Evolutionary conservation across 495 filamentous ascomycete species (phyloP), one percentile per base, ranked within the genome.

Genomic region (Talaromyces proteolyticus): DNA sequence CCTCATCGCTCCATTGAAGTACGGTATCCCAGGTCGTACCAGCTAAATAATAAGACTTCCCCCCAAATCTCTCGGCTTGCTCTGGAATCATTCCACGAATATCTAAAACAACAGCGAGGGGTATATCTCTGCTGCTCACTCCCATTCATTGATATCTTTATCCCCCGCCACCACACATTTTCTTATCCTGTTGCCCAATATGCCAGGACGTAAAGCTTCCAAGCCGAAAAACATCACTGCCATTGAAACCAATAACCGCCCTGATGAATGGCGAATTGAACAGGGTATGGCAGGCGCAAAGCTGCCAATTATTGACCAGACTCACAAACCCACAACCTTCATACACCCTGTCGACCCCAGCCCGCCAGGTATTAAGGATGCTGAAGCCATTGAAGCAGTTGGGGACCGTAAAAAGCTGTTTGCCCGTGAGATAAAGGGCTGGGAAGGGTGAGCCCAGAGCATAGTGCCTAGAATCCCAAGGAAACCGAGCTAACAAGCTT

Each of bases 201-300:
- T 47, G 44, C 44, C 44, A 17, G 44, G 44, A 23, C 16, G 1
- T 8, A 29, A 29, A 5, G 25, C 26, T 20, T 4, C 12, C 10
- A 23, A 26, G 4, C 23, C 23, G 8, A 29, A 19, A 12, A 10
- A 18, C 16, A 36, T 19, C 26, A 4, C 44, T 37, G 2, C 26
- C 19, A 6, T 49, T 17, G 56, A 60, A 45, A 61, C 52, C 22
- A 48, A 26, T 47, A 66, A 75, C 51, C 71, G 70, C 10, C 66
- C 63, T 8, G 73, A 78, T 61, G 72, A 80, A 52, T 80, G 77
- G 77, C 73, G 64, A 48, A 61, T 77, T 29, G 77, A 80, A 42
- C 75, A 80, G 55, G 77, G 75, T 8, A 49, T 80, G 29, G 60
- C 61, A 4, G 69, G 60, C 23, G 62, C 68, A 47, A 69, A 72